phyloP scores from a whole-genome alignment of 805 yeast species.

The Candida yuanshanica region DNA sequence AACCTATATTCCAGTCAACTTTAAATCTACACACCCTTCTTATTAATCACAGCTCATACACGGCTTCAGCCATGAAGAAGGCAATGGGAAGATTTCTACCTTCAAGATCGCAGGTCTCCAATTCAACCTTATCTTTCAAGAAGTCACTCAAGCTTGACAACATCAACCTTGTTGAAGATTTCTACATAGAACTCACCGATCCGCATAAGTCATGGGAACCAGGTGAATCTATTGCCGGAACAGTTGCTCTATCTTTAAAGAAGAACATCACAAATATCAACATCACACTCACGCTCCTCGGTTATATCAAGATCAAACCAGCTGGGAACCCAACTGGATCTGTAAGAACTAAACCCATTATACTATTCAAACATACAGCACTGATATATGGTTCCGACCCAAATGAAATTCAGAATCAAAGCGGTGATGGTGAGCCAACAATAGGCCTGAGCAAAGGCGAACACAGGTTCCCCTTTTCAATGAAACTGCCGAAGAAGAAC shows the following conservation, averaged over 20 bases:
- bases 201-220: conserved; percentile 79
- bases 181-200: conserved; percentile 63
- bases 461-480: conserved; percentile 82
- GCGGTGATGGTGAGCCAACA: conserved; percentile 10
- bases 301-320: conserved; percentile 50
- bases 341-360: conserved; percentile 44
- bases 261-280: conserved; percentile 49
- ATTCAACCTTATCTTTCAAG: conserved; percentile 14
- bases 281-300: conserved; percentile 48
- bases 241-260: conserved; percentile 49
- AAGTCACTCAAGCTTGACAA: conserved; percentile 21
- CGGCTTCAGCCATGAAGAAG: conserved; percentile 19
- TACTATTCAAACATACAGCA: conserved; percentile 54
- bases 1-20: too few relatives aligned
- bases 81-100: conserved; percentile 24
- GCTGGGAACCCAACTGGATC: conserved; percentile 41
- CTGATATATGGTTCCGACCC: conserved; percentile 46
- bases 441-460: conserved; percentile 70
- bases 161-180: conserved; percentile 46
- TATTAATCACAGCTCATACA: too few relatives aligned
- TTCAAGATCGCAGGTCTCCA: conserved; percentile 8
- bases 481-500: conserved; percentile 69
- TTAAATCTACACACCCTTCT: too few relatives aligned
- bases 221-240: conserved; percentile 69
- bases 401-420: conserved; percentile 8